Evolutionary conservation across 306 rosid species (phyloP).

Genomic region (Malus fusca): DNA sequence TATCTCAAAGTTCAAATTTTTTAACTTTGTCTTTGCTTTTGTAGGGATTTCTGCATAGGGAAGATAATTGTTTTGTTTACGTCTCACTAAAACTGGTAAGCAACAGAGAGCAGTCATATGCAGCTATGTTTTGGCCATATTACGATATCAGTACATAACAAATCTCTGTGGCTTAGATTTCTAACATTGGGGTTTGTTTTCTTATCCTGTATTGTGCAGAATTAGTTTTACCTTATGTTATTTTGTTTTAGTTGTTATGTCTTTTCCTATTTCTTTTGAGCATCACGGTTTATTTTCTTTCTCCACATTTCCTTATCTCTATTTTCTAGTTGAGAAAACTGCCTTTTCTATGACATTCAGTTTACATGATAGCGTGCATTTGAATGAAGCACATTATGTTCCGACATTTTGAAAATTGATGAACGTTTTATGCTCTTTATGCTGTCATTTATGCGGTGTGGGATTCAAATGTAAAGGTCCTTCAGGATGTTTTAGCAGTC

Average conservation of each 20-base stretch:
- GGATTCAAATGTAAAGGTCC: neutral
- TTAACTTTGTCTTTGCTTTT: neutral
- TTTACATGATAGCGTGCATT: neutral
- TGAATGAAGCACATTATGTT: neutral
- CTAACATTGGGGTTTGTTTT: neutral
- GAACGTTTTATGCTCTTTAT: neutral
- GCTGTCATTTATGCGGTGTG: neutral
- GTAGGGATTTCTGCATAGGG: neutral
- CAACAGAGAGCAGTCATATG: neutral
- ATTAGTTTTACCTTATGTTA: neutral
- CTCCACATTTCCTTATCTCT: neutral
- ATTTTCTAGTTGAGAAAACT: neutral
- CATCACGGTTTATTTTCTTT: neutral
- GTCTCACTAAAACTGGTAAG: neutral
- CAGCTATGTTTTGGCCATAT: neutral
- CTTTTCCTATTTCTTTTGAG: neutral
- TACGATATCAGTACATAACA: neutral
- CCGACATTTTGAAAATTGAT: neutral
- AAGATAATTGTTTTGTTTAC: neutral
- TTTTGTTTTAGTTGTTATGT: neutral
- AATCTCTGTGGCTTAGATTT: neutral
- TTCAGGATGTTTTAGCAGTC: neutral
- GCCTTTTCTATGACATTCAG: neutral
- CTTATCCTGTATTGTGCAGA: neutral
- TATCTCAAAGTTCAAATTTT: neutral